Evolutionary conservation across 106 monocot genomes (phyloP), one percentile per base, ranked within the genome.

Genomic region (Xerophyta viscosa): DNA sequence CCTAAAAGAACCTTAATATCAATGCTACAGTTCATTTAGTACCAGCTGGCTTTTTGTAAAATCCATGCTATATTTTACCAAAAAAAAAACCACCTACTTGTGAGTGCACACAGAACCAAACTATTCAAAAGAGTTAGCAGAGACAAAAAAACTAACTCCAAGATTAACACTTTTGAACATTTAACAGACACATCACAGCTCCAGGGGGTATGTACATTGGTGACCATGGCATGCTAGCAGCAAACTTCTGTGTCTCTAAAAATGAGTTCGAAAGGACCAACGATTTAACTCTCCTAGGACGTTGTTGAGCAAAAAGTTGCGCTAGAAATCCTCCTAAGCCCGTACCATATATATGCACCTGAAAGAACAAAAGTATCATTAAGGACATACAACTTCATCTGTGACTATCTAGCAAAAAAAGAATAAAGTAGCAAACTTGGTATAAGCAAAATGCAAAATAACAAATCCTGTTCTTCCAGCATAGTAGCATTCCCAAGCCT

Each of bases 321-420:
- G 86, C 96, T 52, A 98, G 65, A 45, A 98, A 98, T 20, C 89
- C 96, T 37, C 96, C 96, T 66, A 98, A 85, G 45, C 89, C 85
- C 58, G 96, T 89, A 1, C 96, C 96, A 82, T 89, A 98, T 24
- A 98, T 73, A 65, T 98, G 96, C 48, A 98, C 82, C 96, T 98
- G 65, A 22, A 27, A 56, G 46, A 1, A 58, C 20, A 39, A 8
- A 39, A 36, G 7, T 36, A 15, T 39, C 10, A 8, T 10, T 39
- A 39, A 39, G 10, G 15, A 39, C 1, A 15, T 12, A 10, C 2
- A 39, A 39, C 6, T 39, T 39, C 39, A 39, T 12, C 6, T n/a
- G n/a, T n/a, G n/a, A n/a, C n/a, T n/a, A n/a, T n/a, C n/a, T n/a
- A n/a, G n/a, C n/a, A n/a, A n/a, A n/a, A n/a, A n/a, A n/a, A n/a